A percentile compares a stretch with the other conserved stretches of the same genome.
These are phyloP conservation scores for Verticillium alfalfae DNA, from an alignment of 2,329 filamentous ascomycete species.

Conservation along the genomic window DNA sequence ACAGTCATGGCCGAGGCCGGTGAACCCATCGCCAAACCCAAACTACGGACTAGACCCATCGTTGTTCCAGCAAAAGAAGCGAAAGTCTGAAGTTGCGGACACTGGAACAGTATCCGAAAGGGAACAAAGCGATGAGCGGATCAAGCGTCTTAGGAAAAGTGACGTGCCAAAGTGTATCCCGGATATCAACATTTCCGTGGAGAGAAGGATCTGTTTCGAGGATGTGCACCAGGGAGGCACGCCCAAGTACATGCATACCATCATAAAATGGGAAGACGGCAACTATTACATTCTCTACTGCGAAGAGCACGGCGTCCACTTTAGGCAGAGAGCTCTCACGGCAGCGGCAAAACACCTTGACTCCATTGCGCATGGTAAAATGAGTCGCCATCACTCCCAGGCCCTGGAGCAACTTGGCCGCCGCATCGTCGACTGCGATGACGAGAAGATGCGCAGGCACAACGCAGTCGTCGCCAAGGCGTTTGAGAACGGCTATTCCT, in stretches of 20 bases:
- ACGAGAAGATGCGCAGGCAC: slow-evolving; percentile 7
- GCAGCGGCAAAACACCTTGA: slow-evolving; percentile 13
- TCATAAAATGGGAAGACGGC: slow-evolving; percentile 7
- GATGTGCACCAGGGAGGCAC: slow-evolving; percentile 14
- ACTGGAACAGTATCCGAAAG: not conserved
- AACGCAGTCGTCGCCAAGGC: slow-evolving; percentile 10
- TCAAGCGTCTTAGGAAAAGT: not conserved
- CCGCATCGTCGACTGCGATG: slow-evolving; percentile 10
- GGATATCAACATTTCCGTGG: not conserved
- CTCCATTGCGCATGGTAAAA: slow-evolving; percentile 7
- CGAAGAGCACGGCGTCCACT: slow-evolving; percentile 13
- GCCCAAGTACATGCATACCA: slow-evolving; percentile 12
- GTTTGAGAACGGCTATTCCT: slow-evolving; percentile 9
- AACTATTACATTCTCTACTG: slow-evolving; percentile 15
- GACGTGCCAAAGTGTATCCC: not conserved
- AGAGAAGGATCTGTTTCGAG: slow-evolving; percentile 15
- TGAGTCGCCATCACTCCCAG: slow-evolving; percentile 3
- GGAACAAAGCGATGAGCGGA: not conserved
- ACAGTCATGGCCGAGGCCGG: too few species aligned
- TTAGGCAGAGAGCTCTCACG: slow-evolving; percentile 8
- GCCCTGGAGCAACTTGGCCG: slow-evolving; percentile 11
- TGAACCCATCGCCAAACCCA: too few species aligned
- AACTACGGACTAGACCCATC: too few species aligned
- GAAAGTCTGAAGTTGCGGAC: not conserved
- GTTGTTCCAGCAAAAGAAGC: not conserved